These are phyloP conservation scores for Limnanthes douglasii DNA, from an alignment of 345 rosid species.

Conservation along the genomic window DNA sequence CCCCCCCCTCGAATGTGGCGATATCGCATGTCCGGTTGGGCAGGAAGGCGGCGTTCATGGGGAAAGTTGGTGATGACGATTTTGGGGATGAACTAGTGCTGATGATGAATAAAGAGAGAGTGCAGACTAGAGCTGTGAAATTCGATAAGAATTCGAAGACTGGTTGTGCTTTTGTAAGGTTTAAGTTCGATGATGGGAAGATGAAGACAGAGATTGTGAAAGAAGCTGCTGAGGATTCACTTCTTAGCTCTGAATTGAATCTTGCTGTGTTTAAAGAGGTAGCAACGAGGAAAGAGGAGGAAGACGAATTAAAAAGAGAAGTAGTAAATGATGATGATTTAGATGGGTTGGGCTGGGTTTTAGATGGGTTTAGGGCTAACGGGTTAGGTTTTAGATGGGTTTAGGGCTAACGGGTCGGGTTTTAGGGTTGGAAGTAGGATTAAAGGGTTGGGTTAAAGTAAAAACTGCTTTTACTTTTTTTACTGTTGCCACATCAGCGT, in stretches of 20 bases:
- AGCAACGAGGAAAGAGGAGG: too few relatives aligned
- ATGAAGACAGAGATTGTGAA: slow-evolving; percentile 56
- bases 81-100: slow-evolving; percentile 55
- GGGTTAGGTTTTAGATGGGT: too few relatives aligned
- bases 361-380: too few relatives aligned
- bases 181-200: slow-evolving; percentile 54
- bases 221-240: slow-evolving; percentile 67
- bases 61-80: slow-evolving; percentile 72
- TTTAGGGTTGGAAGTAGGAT: too few relatives aligned
- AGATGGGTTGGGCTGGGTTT: too few relatives aligned
- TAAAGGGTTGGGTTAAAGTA: too few relatives aligned
- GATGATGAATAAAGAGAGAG: slow-evolving; percentile 77
- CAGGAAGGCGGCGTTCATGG: slow-evolving; percentile 88
- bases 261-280: slow-evolving; percentile 88
- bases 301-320: too few relatives aligned
- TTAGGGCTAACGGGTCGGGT: too few relatives aligned
- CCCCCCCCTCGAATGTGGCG: slow-evolving; percentile 75
- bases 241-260: slow-evolving; percentile 52
- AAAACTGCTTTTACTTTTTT: too few relatives aligned
- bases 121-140: slow-evolving; percentile 74
- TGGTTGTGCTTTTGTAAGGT: slow-evolving; percentile 48
- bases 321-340: too few relatives aligned
- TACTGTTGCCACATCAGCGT: too few relatives aligned
- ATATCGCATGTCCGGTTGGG: slow-evolving; percentile 75
- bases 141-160: slow-evolving; percentile 43